Evolutionary conservation across 2,329 filamentous ascomycete genomes (phyloP).

Genomic region (Amauroascus verrucosus): DNA sequence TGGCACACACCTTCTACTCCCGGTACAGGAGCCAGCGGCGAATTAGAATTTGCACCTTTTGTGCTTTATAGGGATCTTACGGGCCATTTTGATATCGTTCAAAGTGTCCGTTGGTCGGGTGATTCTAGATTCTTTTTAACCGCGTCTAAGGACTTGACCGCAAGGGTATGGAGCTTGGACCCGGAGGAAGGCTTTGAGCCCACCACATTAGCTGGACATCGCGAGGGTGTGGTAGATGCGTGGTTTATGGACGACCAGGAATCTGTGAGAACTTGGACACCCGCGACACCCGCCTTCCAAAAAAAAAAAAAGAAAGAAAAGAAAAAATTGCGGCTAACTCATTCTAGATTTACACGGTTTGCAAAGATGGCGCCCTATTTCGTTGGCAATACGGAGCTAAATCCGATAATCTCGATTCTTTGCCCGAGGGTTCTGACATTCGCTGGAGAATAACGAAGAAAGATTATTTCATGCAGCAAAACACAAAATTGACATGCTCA

Average conservation of each 20-base stretch:
- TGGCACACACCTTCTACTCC: slow-evolving; percentile 93
- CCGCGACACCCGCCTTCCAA: background rate
- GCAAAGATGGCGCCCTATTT: slow-evolving; percentile 94
- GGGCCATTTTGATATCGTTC: slow-evolving; percentile 79
- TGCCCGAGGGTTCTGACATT: slow-evolving; percentile 55
- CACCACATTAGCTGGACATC: slow-evolving; percentile 81
- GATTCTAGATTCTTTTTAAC: slow-evolving; percentile 94
- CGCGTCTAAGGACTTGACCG: slow-evolving; percentile 82
- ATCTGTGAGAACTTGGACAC: slow-evolving; percentile 36
- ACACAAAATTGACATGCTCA: slow-evolving; percentile 78
- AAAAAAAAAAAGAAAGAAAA: too few relatives aligned
- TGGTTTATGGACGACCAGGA: slow-evolving; percentile 96
- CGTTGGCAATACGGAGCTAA: slow-evolving; percentile 73
- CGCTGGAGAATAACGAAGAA: slow-evolving; percentile 86
- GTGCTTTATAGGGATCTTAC: slow-evolving; percentile 75
- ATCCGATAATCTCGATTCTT: slow-evolving; percentile 50
- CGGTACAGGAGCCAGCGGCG: slow-evolving; percentile 64
- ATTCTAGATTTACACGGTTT: slow-evolving; percentile 71
- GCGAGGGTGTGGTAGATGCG: slow-evolving; percentile 82
- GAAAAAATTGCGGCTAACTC: too few relatives aligned
- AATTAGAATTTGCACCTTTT: slow-evolving; percentile 91
- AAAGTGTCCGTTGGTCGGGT: slow-evolving; percentile 85
- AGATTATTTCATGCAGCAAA: slow-evolving; percentile 89
- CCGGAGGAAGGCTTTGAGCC: slow-evolving; percentile 79
- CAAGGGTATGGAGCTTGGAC: slow-evolving; percentile 88